These are phyloP conservation scores for Erysiphe neolycopersici DNA, from an alignment of 2,329 filamentous ascomycete species.

Conservation along the genomic window DNA sequence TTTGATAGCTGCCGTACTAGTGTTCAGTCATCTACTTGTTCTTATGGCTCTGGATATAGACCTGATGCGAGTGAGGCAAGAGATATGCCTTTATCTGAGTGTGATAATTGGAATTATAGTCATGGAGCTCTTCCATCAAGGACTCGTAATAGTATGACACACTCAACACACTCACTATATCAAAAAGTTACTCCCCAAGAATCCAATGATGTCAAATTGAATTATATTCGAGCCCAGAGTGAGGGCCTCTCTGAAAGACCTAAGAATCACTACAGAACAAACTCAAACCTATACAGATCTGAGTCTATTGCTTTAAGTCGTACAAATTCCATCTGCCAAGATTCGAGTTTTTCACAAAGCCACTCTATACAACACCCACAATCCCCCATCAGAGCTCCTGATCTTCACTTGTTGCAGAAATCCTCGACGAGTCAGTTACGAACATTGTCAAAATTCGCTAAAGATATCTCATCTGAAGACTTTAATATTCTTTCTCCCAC, in stretches of 20 bases:
- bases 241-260: constrained; percentile 22
- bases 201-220: constrained; percentile 11
- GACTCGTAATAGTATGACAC: constrained; percentile 44
- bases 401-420: constrained; percentile 57
- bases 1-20: constrained; percentile 35
- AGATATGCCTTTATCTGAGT: constrained; percentile 21
- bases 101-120: not conserved
- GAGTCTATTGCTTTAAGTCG: constrained; percentile 33
- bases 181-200: constrained; percentile 30
- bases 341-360: constrained; percentile 4
- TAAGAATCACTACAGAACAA: constrained; percentile 2
- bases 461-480: constrained; percentile 48
- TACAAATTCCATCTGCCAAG: constrained; percentile 22
- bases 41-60: constrained; percentile 38
- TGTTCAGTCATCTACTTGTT: constrained; percentile 47
- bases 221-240: constrained; percentile 30
- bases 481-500: constrained; percentile 53
- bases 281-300: constrained; percentile 17
- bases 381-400: constrained; percentile 32
- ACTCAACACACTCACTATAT: constrained; percentile 49
- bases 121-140: constrained; percentile 24
- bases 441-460: constrained; percentile 59
- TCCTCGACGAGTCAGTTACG: constrained; percentile 78
- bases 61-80: constrained; percentile 51
- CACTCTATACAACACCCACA: constrained; percentile 13